Base-by-base conservation (phyloP, 148 eudicot genomes). In the Simmondsia chinensis region DNA sequence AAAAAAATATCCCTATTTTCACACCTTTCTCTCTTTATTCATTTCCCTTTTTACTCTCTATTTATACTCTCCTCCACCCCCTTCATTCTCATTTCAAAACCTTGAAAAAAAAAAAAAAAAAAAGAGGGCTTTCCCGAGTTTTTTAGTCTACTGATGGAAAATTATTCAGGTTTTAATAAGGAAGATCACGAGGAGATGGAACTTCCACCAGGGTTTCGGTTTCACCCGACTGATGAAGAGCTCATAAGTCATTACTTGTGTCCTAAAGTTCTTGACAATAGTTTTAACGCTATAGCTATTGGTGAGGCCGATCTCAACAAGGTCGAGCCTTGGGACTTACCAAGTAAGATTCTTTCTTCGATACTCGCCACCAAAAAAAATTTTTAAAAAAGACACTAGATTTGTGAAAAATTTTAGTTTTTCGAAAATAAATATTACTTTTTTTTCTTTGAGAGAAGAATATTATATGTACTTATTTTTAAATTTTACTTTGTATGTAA, bases 261-360 rank as follows among this genome's bases (percentile, higher is more conserved):
- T 1, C 71, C 52, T 2, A 89, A 89, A 33, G 77, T 78, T 23
- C 23, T 67, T 10, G 62, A 81, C 16, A 50, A 29, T 54, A 56
- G 24, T 41, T 84, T 81, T 52, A 38, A 7, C 1, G 53, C 94
- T 0, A 38, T 28, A 28, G 94, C 91, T 0, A 78, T 88, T 11
- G 91, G 91, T 11, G 95, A 84, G 9, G 93, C 75, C 4, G 97
- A 89, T 67, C 60, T 89, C 36, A 84, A 89, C 52, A 84, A 76
- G 76, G 82, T 79, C 25, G 97, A 89, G 52, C 95, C 97, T 6
- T 89, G 97, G 97, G 95, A 89, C 39, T 75, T 89, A 20, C 95
- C 97, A 35, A 59, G 97, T 88, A 60, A 83, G 96, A 48, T 20
- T n/a, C n/a, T n/a, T n/a, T n/a, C n/a, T n/a, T n/a, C n/a, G n/a